phyloP scores from a whole-genome alignment of 2,329 filamentous ascomycete genomes.

The Sporothrix humicola region DNA sequence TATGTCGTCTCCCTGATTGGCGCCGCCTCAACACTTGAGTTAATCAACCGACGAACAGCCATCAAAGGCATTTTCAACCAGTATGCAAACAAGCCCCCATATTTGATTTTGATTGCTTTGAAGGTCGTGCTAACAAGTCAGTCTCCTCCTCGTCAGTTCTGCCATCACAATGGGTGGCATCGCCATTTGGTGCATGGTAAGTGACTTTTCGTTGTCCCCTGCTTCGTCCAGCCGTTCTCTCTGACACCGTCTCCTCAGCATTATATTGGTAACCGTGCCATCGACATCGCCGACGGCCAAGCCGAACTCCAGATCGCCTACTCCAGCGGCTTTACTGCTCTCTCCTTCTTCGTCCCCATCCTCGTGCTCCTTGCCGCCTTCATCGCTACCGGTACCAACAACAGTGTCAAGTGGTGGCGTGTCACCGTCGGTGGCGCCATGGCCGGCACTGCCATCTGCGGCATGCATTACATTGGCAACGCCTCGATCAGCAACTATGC shows the following conservation, averaged over 20 bases:
- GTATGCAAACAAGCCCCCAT: constrained; percentile 50
- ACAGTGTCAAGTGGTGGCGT: constrained; percentile 62
- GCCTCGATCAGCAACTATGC: constrained; percentile 78
- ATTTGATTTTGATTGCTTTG: neutral
- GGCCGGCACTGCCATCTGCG: constrained; percentile 76
- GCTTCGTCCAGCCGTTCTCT: neutral
- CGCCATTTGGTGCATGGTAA: constrained; percentile 73
- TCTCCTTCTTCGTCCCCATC: constrained; percentile 82
- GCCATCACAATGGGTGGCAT: constrained; percentile 76
- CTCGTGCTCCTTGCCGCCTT: constrained; percentile 76
- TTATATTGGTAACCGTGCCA: constrained; percentile 81
- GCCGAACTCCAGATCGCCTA: constrained; percentile 73
- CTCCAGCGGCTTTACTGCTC: constrained; percentile 70
- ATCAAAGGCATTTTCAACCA: constrained; percentile 71
- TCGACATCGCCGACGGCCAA: constrained; percentile 69
- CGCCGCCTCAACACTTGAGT: constrained; percentile 77
- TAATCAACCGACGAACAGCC: constrained; percentile 77
- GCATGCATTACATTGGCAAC: constrained; percentile 90
- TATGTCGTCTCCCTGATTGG: constrained; percentile 78
- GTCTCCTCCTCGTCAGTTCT: constrained; percentile 67
- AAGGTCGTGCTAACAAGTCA: constrained; percentile 41
- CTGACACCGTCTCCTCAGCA: constrained; percentile 59
- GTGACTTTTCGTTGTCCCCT: constrained; percentile 34
- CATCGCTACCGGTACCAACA: constrained; percentile 68
- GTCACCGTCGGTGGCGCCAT: constrained; percentile 68